A percentile compares a stretch with the other conserved stretches of the same genome.
These are phyloP conservation scores for Aspergillus thermomutatus DNA, from an alignment of 2,329 filamentous ascomycete genomes.

Conservation along the genomic window DNA sequence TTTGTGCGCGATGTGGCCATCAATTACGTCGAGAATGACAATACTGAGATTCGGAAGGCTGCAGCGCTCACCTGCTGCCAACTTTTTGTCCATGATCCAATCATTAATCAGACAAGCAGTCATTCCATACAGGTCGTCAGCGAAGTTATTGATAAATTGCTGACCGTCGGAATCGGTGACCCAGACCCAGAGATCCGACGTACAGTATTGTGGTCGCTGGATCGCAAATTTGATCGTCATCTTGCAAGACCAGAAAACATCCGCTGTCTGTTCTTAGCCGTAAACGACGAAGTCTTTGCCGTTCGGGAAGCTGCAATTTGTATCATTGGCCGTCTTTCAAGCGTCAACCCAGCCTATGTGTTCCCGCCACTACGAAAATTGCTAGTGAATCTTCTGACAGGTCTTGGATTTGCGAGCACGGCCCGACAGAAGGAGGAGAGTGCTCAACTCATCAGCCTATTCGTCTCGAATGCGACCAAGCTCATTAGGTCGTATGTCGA, in stretches of 20 bases:
- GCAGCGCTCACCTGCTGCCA: constrained; percentile 97
- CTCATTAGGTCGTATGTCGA: constrained; percentile 96
- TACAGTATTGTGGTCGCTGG: constrained; percentile 83
- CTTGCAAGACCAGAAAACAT: constrained; percentile 98
- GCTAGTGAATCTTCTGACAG: constrained; percentile 91
- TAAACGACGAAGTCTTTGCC: constrained; percentile 90
- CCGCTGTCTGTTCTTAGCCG: constrained; percentile 85
- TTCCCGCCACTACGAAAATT: constrained; percentile 94
- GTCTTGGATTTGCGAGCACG: constrained; percentile 93
- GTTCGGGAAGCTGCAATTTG: constrained; percentile 94
- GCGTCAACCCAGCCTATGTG: constrained; percentile 92
- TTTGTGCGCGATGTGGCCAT: constrained; percentile 98
- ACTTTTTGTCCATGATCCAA: constrained; percentile 92
- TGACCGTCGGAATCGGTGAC: constrained; percentile 93
- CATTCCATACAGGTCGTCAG: constrained; percentile 96
- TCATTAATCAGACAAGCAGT: constrained; percentile 95
- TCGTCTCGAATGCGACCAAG: constrained; percentile 88
- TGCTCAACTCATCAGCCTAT: constrained; percentile 83
- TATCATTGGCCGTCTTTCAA: constrained; percentile 89
- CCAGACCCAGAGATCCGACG: constrained; percentile 82
- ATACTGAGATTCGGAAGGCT: constrained; percentile 87
- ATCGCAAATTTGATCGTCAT: constrained; percentile 91
- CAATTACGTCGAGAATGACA: constrained; percentile 95
- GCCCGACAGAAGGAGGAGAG: constrained; percentile 95
- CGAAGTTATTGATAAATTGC: constrained; percentile 93